Evolutionary conservation across 78 protist species (phyloP), one percentile per base, ranked within the genome.

Genomic region (Dictyostelium brefeldianum): DNA sequence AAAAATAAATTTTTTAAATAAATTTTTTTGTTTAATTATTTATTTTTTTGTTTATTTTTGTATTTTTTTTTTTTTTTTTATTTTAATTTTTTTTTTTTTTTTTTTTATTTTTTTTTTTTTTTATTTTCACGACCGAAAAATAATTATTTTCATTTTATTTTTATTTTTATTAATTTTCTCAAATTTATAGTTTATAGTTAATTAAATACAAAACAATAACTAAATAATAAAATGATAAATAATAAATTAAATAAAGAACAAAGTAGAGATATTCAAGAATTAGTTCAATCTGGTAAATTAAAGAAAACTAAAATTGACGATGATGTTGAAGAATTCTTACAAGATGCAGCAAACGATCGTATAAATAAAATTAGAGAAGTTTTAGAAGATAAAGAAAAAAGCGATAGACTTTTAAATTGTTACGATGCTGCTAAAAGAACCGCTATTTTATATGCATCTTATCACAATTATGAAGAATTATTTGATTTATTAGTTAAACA

Each of bases 291-390:
- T 9, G 91, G 91, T 18, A 83, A 83, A 77, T 25, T 83, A 25
- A 75, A 83, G 18, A 83, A 56, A 73, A 71, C 77, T n/a, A 83
- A 83, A 48, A 83, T 83, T 48, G 81, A 70, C 11, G 91, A 74
- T 0, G 91, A 83, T 41, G 53, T 83, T 8, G 80, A 83, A 83
- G 64, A 70, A 47, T 83, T 83, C 73, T 71, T 83, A 48, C 80
- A 83, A 29, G 80, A 83, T 25, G 70, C 56, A 6, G 75, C 46
- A 18, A 56, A 48, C 41, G 73, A 73, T 22, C 47, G 53, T 15
- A 56, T 41, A 18, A 43, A 70, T 22, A 27, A 69, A 11, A 25
- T 83, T 46, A 83, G 62, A 56, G 70, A 17, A 7, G 22, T 36
- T 7, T 54, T 83, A 15, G 65, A 70, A n/a, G 91, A 41, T 14